Evolutionary conservation across 495 filamentous ascomycete genomes (phyloP), one percentile per base, ranked within the genome.

Genomic region (Neurospora africana): DNA sequence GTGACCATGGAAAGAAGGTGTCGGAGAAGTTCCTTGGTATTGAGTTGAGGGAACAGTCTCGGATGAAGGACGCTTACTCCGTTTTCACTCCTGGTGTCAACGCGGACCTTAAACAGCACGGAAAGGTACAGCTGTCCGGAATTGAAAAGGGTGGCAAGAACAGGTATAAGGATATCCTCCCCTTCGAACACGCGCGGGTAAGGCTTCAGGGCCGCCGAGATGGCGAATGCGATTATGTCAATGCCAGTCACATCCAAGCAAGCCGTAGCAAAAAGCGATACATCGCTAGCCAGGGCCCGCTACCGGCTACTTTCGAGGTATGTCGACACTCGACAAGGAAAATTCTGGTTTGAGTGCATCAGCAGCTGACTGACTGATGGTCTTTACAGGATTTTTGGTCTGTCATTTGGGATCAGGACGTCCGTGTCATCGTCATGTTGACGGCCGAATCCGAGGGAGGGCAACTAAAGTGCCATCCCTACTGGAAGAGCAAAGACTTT

Each of bases 71-170:
- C 72, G 95, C 96, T 0, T 87, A 98, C 70, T 89, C 92, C 5
- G 85, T 86, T 38, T 84, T 86, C 41, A 72, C 85, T 86, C 71
- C 87, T 81, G 68, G 69, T 9, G 69, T 30, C 23, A 58, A 10
- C 15, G 68, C 23, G 13, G 53, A 40, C 8, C 7, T 65, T 8
- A 27, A 72, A 4, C 69, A 72, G 4, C 53, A 36, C 4, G 69
- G 71, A 5, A 76, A 74, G 69, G 79, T 87, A 23, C 84, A 85
- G 73, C 88, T 99, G 69, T 95, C 93, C 3, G 95, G 95, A 5
- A 92, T 99, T 70, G 95, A 99, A 78, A 93, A 97, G 77, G 95
- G 95, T 38, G 87, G 85, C 3, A 98, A 98, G 81, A 99, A 99
- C 77, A 86, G 95, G 23, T 99, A 99, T 80, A 98, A 97, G 80